phyloP scores from a whole-genome alignment of 2,329 filamentous ascomycete species.

The Trichoderma lentiforme region DNA sequence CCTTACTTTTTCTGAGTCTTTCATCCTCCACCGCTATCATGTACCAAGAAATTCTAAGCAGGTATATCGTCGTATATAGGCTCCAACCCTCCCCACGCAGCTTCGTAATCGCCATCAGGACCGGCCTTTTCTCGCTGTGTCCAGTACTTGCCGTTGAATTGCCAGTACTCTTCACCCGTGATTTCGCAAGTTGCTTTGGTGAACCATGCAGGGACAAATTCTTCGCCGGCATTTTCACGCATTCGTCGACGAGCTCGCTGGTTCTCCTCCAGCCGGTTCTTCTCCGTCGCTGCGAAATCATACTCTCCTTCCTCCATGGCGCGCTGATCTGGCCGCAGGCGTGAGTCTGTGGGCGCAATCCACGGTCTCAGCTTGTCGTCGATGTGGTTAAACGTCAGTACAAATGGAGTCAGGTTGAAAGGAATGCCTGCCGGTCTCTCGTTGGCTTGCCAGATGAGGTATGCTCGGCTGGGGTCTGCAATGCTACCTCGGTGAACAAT shows the following conservation, averaged over 20 bases:
- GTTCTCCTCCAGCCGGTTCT: slow-evolving; percentile 89
- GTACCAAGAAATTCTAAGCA: background rate
- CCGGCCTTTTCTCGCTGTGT: slow-evolving; percentile 64
- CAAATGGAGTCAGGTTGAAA: slow-evolving; percentile 96
- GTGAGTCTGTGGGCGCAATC: slow-evolving; percentile 87
- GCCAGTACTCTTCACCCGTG: slow-evolving; percentile 88
- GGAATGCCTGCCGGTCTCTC: slow-evolving; percentile 77
- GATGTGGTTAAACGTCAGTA: slow-evolving; percentile 87
- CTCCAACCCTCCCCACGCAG: slow-evolving; percentile 69
- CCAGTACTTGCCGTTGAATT: slow-evolving; percentile 89
- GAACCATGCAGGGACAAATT: slow-evolving; percentile 87
- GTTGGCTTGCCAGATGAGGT: slow-evolving; percentile 91
- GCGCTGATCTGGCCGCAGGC: slow-evolving; percentile 88
- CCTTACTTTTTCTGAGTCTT: background rate
- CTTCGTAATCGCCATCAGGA: slow-evolving; percentile 50
- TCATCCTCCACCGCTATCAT: background rate
- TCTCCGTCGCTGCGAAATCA: slow-evolving; percentile 87
- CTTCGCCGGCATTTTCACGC: slow-evolving; percentile 73
- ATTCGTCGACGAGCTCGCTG: slow-evolving; percentile 73
- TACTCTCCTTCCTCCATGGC: slow-evolving; percentile 99
- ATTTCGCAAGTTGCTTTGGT: slow-evolving; percentile 65
- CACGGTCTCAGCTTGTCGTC: slow-evolving; percentile 74
- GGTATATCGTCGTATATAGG: slow-evolving; percentile 59
- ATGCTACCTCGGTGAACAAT: slow-evolving; percentile 49
- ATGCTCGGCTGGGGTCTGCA: slow-evolving; percentile 69